Evolutionary conservation across 164 flowering plant genomes (phyloP).

Genomic region (Umbilicus rupestris): DNA sequence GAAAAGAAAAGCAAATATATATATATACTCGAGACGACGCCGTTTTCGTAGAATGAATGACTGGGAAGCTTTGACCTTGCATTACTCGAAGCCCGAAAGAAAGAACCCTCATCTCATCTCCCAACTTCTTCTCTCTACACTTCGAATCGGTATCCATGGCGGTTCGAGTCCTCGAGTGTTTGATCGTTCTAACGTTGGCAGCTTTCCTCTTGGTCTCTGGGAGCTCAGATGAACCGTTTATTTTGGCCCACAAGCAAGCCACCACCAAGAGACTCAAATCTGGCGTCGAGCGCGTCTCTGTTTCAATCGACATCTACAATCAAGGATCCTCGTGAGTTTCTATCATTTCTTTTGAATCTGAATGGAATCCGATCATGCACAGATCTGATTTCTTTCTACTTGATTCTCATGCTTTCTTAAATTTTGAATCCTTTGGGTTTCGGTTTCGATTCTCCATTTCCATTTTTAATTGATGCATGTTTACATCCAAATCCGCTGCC

Average conservation of each 20-base stretch:
- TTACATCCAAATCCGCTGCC: neutral
- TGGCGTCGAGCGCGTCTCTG: slow-evolving; percentile 67
- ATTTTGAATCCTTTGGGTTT: neutral
- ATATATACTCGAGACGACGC: no score
- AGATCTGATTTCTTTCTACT: neutral
- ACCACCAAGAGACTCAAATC: slow-evolving; percentile 57
- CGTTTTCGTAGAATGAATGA: no score
- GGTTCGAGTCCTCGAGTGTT: no score
- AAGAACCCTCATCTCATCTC: no score
- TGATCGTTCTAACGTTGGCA: no score
- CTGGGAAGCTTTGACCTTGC: no score
- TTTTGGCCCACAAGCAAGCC: slow-evolving; percentile 87
- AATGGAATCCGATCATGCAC: neutral
- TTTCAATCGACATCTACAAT: slow-evolving; percentile 81
- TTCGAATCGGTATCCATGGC: no score
- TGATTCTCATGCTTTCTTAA: neutral
- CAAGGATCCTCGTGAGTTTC: slow-evolving; percentile 61
- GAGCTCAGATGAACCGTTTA: slow-evolving; percentile 53
- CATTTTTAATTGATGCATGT: neutral
- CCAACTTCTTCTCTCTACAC: no score
- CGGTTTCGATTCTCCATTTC: neutral
- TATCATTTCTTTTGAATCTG: neutral
- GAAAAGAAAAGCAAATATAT: no score
- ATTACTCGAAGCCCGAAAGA: no score
- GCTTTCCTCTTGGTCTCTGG: slow-evolving; percentile 5